Conservation (phyloP, 2,329 filamentous ascomycete genomes). For the Alternaria ethzedia region DNA sequence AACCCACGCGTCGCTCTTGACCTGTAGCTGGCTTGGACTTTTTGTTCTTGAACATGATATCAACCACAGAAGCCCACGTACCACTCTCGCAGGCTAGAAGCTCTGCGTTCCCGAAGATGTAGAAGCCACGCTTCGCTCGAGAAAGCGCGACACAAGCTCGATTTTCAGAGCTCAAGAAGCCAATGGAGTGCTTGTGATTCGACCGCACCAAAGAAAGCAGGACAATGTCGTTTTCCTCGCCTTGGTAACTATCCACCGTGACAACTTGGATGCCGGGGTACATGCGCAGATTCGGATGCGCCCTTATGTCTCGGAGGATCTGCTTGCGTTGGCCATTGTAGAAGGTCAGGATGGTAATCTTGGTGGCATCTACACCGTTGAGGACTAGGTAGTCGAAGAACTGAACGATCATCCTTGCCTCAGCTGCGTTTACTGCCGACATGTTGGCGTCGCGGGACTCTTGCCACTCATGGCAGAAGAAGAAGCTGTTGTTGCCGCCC, state of each 20-base stretch:
- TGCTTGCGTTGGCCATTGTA: conserved; percentile 82
- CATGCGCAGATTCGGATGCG: conserved; percentile 50
- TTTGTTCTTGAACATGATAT: conserved; percentile 53
- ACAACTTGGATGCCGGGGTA: conserved; percentile 63
- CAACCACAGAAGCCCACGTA: conserved; percentile 60
- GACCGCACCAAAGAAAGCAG: conserved; percentile 82
- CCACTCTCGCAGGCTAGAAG: conserved; percentile 56
- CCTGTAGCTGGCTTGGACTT: conserved; percentile 38
- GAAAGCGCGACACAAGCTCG: conserved; percentile 68
- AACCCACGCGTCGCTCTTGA: conserved; percentile 51
- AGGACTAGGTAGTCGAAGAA: conserved; percentile 75
- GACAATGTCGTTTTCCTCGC: conserved; percentile 85
- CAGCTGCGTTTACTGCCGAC: conserved; percentile 72
- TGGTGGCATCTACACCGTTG: conserved; percentile 65
- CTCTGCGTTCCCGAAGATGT: conserved; percentile 79
- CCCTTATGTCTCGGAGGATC: conserved; percentile 60
- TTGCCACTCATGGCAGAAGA: conserved; percentile 69
- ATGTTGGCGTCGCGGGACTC: conserved; percentile 69
- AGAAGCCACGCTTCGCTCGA: conserved; percentile 79
- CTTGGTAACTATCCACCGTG: conserved; percentile 86
- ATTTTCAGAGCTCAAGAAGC: conserved; percentile 74
- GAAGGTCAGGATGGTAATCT: conserved; percentile 84
- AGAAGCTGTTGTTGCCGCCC: conserved; percentile 65
- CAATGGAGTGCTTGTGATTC: conserved; percentile 64
- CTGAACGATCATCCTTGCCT: conserved; percentile 76